phyloP scores from a whole-genome alignment of 352 stramenopile genomes.

The Phytopythium ostracodes region DNA sequence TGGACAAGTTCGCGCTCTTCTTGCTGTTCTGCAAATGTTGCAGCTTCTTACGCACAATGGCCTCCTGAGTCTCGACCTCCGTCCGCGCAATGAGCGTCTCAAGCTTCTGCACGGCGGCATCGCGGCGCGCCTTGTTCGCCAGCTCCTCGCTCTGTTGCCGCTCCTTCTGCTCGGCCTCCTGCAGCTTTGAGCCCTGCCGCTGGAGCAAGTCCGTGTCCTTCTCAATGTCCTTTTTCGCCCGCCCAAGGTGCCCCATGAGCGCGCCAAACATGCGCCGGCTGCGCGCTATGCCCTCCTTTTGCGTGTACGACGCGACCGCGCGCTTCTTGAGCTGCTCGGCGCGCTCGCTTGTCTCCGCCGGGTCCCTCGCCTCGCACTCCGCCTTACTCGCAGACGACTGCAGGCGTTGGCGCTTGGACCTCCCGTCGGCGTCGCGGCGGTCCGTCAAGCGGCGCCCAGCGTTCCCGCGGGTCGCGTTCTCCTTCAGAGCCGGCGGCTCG shows the following conservation, averaged over 20 bases:
- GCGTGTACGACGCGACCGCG: slow-evolving; percentile 48
- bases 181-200: slow-evolving; percentile 61
- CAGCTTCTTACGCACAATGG: slow-evolving; percentile 48
- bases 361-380: slow-evolving; percentile 5
- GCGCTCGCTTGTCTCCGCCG: slow-evolving; percentile 12
- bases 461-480: slow-evolving; percentile 22
- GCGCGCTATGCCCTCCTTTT: slow-evolving; percentile 62
- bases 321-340: slow-evolving; percentile 40
- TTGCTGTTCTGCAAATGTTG: slow-evolving; percentile 46
- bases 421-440: slow-evolving; percentile 19
- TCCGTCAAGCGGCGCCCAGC: slow-evolving; percentile 23
- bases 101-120: slow-evolving; percentile 29
- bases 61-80: slow-evolving; percentile 54
- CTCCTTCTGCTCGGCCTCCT: slow-evolving; percentile 61
- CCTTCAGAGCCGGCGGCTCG: slow-evolving; percentile 20
- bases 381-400: slow-evolving; percentile 22
- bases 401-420: slow-evolving; percentile 39
- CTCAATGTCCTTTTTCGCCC: slow-evolving; percentile 76
- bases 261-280: slow-evolving; percentile 80
- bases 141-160: slow-evolving; percentile 59
- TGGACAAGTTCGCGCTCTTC: slow-evolving; percentile 39
- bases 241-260: slow-evolving; percentile 76
- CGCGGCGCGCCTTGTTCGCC: slow-evolving; percentile 32
- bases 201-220: slow-evolving; percentile 73
- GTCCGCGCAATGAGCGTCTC: slow-evolving; percentile 40